Conservation (phyloP, 139 green algal species). For the Coelastrella sp. region DNA sequence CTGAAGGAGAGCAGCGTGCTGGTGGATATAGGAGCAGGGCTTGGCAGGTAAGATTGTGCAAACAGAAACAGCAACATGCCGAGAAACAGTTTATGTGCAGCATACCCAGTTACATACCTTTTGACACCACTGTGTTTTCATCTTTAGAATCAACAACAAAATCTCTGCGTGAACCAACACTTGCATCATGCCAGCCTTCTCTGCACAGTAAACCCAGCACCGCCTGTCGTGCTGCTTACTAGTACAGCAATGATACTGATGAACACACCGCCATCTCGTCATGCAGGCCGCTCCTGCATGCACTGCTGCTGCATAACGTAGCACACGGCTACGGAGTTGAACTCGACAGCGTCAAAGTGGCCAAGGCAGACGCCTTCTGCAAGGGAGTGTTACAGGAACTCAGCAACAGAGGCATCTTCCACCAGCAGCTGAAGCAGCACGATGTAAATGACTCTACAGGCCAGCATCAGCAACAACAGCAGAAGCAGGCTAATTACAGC, state of each 20-base stretch:
- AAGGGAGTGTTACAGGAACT: constrained; percentile 61
- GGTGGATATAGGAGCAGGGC: constrained; percentile 89
- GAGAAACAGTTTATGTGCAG: background rate
- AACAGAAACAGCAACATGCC: background rate
- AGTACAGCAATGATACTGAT: too few species aligned
- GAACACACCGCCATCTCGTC: background rate
- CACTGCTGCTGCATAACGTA: constrained; percentile 67
- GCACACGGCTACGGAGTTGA: constrained; percentile 76
- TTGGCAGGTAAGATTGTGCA: constrained; percentile 74
- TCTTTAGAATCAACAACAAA: background rate
- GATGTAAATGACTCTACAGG: background rate
- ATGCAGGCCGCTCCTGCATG: constrained; percentile 86
- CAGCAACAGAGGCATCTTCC: constrained; percentile 26
- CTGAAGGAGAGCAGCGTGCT: constrained; percentile 72
- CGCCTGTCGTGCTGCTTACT: too few species aligned
- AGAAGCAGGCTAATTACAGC: background rate
- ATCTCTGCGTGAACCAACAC: background rate
- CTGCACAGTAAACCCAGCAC: background rate
- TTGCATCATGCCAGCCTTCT: background rate
- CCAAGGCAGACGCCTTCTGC: constrained; percentile 85
- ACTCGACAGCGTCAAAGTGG: constrained; percentile 87
- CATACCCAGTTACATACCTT: background rate
- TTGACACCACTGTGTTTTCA: background rate
- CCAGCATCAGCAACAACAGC: constrained; percentile 29
- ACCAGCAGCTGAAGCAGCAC: constrained; percentile 24